Base-by-base conservation (phyloP, 116 monocot species). In the Phalaenopsis hybrid region DNA sequence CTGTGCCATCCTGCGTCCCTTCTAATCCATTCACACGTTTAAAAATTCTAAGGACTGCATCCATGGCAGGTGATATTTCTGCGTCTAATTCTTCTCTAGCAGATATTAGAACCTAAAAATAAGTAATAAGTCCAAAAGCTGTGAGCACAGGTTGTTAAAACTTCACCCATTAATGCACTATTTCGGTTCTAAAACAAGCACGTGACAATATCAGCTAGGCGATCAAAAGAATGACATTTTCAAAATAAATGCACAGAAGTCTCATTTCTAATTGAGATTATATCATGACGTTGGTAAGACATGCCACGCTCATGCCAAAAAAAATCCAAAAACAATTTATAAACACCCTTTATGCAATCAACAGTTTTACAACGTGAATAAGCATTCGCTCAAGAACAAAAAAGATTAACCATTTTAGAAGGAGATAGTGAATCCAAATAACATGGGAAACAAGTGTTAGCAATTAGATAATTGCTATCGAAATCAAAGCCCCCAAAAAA, bases 11-110 rank as follows among this genome's bases (percentile, higher is more conserved):
- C 45, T 41, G 74, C 31, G 86, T 88, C 74, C 69, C 50, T 17
- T 96, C 92, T 15, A 88, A 76, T 25, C 89, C 92, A 84, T 80
- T 94, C 34, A 91, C 81, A 67, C 91, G 88, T 81, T 90, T 97
- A 78, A 94, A 94, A 1, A 97, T 86, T 86, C 87, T 90, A 52
- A 97, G 13, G 5, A 87, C 86, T 58, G 91, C 97, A 82, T 89
- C 79, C 93, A 97, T 93, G 72, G 97, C 94, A 43, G 97, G 94
- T 16, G 97, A 91, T 13, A 90, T 50, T 48, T 89, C 91, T 11
- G 83, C 85, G 45, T 90, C 91, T 73, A 86, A 88, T 58, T 97
- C 97, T 88, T 97, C 97, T 88, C 84, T 94, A 15, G 79, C 94
- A 81, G 87, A 88, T 58, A 97, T 87, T 50, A 97, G 76, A 88